These are phyloP conservation scores for Allantophomopsis lycopodina DNA, from an alignment of 2,329 filamentous ascomycete species.

Conservation along the genomic window DNA sequence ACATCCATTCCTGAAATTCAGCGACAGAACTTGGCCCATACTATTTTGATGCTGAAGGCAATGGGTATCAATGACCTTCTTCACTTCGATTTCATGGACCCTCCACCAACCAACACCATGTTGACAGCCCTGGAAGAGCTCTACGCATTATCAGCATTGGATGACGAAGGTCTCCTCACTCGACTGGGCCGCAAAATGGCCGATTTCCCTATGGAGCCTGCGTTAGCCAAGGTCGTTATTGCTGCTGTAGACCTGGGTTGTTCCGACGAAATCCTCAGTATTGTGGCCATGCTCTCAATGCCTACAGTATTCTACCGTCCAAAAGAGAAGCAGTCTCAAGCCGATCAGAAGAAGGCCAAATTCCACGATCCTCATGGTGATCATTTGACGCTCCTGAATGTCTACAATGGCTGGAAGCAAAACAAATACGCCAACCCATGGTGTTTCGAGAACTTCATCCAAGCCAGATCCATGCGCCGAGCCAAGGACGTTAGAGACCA, in stretches of 20 bases:
- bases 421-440: slow-evolving; percentile 72
- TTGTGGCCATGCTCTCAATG: slow-evolving; percentile 87
- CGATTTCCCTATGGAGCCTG: slow-evolving; percentile 95
- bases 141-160: slow-evolving; percentile 80
- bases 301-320: slow-evolving; percentile 86
- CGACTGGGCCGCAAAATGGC: slow-evolving; percentile 93
- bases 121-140: slow-evolving; percentile 89
- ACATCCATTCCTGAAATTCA: slow-evolving; percentile 96
- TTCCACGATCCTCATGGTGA: slow-evolving; percentile 94
- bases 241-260: slow-evolving; percentile 77
- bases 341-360: slow-evolving; percentile 94
- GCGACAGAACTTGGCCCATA: slow-evolving; percentile 79
- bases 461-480: slow-evolving; percentile 75
- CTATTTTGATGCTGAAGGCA: slow-evolving; percentile 94
- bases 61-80: slow-evolving; percentile 98
- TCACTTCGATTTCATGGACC: slow-evolving; percentile 98
- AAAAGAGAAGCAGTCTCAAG: slow-evolving; percentile 92
- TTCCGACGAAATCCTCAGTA: slow-evolving; percentile 85
- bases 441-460: slow-evolving; percentile 98
- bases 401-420: slow-evolving; percentile 94
- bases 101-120: slow-evolving; percentile 95
- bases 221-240: slow-evolving; percentile 81
- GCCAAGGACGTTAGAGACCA: slow-evolving; percentile 90
- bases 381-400: slow-evolving; percentile 87
- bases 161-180: slow-evolving; percentile 90